Evolutionary conservation across 2,329 filamentous ascomycete species (phyloP).

Genomic region (Phyllosticta ampelicida): DNA sequence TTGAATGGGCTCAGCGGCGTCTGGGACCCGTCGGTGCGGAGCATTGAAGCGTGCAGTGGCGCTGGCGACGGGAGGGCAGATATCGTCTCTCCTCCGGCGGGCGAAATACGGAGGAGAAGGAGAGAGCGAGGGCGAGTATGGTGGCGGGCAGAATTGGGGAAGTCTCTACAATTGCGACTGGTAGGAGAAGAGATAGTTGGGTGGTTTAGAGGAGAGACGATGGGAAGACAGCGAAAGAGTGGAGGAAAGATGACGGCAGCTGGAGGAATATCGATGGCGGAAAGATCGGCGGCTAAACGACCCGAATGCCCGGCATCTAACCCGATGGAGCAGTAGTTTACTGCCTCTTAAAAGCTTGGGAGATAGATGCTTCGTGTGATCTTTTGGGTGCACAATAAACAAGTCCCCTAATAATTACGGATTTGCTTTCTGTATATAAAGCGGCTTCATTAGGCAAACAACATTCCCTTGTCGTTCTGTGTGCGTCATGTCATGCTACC

Average conservation of each 20-base stretch:
- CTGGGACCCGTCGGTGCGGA: constrained; percentile 19
- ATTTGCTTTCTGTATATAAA: too few species aligned
- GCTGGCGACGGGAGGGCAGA: background rate
- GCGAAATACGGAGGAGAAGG: background rate
- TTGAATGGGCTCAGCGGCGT: constrained; percentile 22
- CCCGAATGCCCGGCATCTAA: background rate
- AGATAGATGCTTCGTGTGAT: too few species aligned
- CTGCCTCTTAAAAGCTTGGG: background rate
- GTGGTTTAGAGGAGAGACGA: background rate
- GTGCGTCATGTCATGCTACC: too few species aligned
- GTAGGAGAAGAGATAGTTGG: background rate
- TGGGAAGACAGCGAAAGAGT: background rate
- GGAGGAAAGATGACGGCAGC: background rate
- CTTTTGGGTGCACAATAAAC: too few species aligned
- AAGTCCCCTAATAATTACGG: too few species aligned
- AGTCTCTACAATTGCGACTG: background rate
- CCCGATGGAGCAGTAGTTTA: background rate
- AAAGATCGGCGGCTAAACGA: background rate
- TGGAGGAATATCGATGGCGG: background rate
- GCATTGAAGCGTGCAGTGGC: constrained; percentile 20
- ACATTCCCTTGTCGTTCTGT: too few species aligned
- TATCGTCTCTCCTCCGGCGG: background rate
- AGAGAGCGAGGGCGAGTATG: background rate
- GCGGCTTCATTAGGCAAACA: too few species aligned
- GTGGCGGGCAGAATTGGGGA: background rate